These are phyloP conservation scores for Colletotrichum sp. DNA, from an alignment of 2,329 filamentous ascomycete genomes.

Conservation along the genomic window DNA sequence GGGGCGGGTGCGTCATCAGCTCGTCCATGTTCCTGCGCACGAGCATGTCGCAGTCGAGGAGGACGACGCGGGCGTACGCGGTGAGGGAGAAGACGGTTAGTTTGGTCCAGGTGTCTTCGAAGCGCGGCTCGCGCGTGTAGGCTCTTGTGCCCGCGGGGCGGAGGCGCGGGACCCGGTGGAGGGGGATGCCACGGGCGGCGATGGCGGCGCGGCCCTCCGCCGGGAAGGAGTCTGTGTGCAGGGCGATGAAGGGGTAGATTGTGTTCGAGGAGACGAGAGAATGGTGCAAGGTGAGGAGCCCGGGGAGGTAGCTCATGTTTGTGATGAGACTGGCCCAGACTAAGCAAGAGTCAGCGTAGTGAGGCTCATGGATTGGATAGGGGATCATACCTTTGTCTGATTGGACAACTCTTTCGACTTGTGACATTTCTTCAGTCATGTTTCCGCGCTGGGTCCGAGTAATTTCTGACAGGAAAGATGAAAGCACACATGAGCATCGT, in stretches of 20 bases:
- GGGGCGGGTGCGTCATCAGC: constrained; percentile 76
- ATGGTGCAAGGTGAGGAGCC: not conserved
- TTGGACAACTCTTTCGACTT: not conserved
- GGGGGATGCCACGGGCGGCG: not conserved
- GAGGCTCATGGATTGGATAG: not conserved
- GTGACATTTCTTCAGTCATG: not conserved
- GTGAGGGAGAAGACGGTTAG: constrained; percentile 64
- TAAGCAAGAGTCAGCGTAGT: not conserved
- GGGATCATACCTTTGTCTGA: not conserved
- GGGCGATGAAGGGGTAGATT: not conserved
- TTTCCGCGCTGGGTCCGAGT: rapidly evolving
- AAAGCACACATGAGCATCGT: not conserved
- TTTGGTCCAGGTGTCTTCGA: not conserved
- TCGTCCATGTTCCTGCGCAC: constrained; percentile 87
- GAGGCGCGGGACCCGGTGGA: not conserved
- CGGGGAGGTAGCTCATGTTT: not conserved
- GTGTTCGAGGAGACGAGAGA: not conserved
- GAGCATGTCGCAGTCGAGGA: constrained; percentile 89
- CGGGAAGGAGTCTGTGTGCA: not conserved
- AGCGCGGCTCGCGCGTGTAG: not conserved
- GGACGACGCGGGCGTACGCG: constrained; percentile 80
- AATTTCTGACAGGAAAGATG: rapidly evolving
- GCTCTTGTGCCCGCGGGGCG: not conserved
- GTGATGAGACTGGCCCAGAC: not conserved
- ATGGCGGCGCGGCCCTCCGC: not conserved